A percentile compares a stretch with the other conserved stretches of the same genome.
Conservation (phyloP, 331 rosid species). For the Arachis monticola region DNA sequence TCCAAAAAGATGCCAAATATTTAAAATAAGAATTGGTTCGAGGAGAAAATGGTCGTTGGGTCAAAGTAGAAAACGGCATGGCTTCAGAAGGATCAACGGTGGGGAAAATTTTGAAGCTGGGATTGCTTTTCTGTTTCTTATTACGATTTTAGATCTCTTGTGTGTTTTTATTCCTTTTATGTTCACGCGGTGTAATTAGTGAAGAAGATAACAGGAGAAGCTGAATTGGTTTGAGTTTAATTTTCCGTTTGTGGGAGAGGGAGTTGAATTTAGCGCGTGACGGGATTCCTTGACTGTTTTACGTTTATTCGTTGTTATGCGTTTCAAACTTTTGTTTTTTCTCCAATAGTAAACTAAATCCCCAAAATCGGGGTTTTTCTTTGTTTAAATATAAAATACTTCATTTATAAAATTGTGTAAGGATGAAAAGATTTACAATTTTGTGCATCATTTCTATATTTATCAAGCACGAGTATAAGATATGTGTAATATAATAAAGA, state of each 20-base stretch:
- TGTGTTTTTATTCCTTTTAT: background rate
- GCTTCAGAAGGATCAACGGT: constrained; percentile 5
- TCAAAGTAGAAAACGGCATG: constrained; percentile 30
- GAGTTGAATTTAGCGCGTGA: background rate
- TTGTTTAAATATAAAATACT: no score
- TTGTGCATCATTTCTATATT: no score
- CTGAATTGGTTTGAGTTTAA: background rate
- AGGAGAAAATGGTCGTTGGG: constrained; percentile 18
- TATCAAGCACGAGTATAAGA: no score
- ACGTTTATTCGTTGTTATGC: background rate
- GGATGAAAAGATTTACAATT: no score
- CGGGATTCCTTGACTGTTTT: background rate
- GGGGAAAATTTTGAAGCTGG: background rate
- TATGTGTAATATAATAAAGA: no score
- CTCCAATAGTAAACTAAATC: no score
- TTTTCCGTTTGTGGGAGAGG: background rate
- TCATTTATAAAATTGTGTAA: no score
- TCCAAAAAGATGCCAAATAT: background rate
- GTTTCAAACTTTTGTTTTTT: background rate
- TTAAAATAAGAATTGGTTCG: background rate
- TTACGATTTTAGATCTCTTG: background rate
- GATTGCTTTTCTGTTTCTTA: background rate
- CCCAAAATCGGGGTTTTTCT: no score
- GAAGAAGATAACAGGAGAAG: background rate
- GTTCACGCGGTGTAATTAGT: background rate